Base-by-base conservation (phyloP, 2,329 filamentous ascomycete species). In the Penicillium janthinellum region DNA sequence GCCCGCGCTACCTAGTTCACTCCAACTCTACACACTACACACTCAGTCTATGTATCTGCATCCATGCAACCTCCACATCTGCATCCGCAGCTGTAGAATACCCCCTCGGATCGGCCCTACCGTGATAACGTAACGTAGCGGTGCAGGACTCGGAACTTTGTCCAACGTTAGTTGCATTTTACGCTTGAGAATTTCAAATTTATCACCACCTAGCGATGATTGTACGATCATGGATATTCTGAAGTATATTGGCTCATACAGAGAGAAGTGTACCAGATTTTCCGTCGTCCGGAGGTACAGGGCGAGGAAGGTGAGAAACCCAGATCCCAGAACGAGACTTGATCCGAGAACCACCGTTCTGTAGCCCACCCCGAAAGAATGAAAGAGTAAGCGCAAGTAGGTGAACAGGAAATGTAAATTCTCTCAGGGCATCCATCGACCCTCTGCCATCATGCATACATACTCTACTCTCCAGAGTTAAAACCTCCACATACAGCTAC, bases 341-440 rank as follows among this genome's bases (percentile, higher is more conserved):
- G 20, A 20, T 20, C 10, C 5, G 14, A 17, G 22, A 10, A 55
- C 57, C 38, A 59, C 57, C 39, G 28, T 52, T 59, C 52, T 59
- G 51, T 50, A 58, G 28, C 28, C 45, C n/a, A 17, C 4, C 25
- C 7, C 10, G 31, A 35, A 20, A 35, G 25, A 35, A 20, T 6
- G 28, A 49, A 4, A 20, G 14, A 17, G 15, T 2, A 35, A 49
- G 45, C 10, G 45, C 8, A 35, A 12, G n/a, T 17, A 28, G n/a
- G 34, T 12, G 34, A 31, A 31, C 28, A 31, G 28, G 45, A 49
- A 49, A 49, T 2, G 15, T 34, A 49, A 35, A 49, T 14, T 10
- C 15, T 35, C n/a, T 12, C 45, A 49, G 7, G 28, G 14, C 28
- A 17, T 49, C 28, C 31, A 35, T 49, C 28, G 25, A 49, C 12